Percentiles rank a stretch among this genome's conserved stretches.
phyloP scores from a whole-genome alignment of 257 asterid genomes.

The Nicotiana undulata region DNA sequence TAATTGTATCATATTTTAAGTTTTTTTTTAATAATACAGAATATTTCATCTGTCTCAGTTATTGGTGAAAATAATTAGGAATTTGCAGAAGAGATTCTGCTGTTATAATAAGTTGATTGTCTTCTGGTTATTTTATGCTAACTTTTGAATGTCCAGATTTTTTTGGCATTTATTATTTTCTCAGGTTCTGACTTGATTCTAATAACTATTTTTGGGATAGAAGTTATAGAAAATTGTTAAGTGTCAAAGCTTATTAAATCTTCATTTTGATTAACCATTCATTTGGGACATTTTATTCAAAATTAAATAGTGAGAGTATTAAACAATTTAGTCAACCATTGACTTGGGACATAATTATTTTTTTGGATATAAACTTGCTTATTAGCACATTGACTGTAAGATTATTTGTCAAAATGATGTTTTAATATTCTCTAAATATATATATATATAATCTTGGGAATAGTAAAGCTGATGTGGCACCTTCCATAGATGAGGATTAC shows the following conservation, averaged over 20 bases:
- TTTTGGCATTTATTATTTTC: not conserved
- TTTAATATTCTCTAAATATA: not conserved
- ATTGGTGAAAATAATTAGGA: not conserved
- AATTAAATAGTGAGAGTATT: not conserved
- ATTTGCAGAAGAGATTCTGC: not conserved
- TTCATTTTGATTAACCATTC: not conserved
- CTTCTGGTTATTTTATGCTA: not conserved
- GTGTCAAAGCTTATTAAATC: not conserved
- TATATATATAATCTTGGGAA: no score
- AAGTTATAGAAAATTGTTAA: not conserved
- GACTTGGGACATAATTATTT: not conserved
- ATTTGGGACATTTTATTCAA: not conserved
- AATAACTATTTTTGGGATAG: not conserved
- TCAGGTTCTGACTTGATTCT: not conserved
- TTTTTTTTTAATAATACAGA: no score
- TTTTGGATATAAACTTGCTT: no score
- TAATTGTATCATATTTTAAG: no score
- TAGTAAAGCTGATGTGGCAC: no score
- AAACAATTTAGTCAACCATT: not conserved
- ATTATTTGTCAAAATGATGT: not conserved
- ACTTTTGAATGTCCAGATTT: not conserved
- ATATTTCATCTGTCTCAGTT: not conserved
- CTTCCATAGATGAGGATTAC: no score
- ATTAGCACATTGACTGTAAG: not conserved
- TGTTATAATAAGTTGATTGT: not conserved